phyloP scores from a whole-genome alignment of 805 yeast species.

The Saccharomyces jurei region DNA sequence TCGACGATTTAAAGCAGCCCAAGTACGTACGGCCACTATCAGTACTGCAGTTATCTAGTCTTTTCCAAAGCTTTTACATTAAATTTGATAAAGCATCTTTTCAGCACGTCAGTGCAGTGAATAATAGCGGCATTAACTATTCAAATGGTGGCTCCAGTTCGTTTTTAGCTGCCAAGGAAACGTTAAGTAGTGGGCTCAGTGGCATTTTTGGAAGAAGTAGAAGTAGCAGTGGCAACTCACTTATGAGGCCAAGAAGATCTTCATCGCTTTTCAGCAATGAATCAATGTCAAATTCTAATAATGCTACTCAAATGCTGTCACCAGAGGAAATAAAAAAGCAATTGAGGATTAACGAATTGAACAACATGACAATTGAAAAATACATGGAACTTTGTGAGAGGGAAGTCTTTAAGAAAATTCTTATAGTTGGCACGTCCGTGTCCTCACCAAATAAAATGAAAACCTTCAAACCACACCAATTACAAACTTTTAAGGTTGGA shows the following conservation, averaged over 20 bases:
- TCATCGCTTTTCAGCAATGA: constrained; percentile 26
- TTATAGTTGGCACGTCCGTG: constrained; percentile 28
- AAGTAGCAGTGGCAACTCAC: constrained; percentile 22
- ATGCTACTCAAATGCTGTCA: constrained; percentile 21
- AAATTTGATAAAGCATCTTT: constrained; percentile 27
- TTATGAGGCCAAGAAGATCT: constrained; percentile 23
- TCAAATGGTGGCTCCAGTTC: constrained; percentile 1
- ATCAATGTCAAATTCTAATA: constrained; percentile 11
- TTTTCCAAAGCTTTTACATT: constrained; percentile 26
- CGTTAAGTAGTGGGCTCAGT: constrained; percentile 29
- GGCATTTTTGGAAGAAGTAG: constrained; percentile 31
- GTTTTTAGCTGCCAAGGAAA: constrained; percentile 23
- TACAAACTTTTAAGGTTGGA: constrained; percentile 14
- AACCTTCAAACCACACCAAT: constrained; percentile 3
- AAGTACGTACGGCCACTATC: constrained; percentile 27
- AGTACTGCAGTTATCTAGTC: constrained; percentile 22
- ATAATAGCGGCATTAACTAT: neutral
- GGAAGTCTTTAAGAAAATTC: constrained; percentile 21
- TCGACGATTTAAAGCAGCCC: constrained; percentile 29
- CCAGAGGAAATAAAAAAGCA: constrained; percentile 28
- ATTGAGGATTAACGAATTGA: constrained; percentile 19
- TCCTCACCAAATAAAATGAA: constrained; percentile 9
- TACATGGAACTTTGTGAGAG: constrained; percentile 28
- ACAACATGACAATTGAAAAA: constrained; percentile 22
- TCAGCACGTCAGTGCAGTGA: constrained; percentile 14